Evolutionary conservation across 2,329 filamentous ascomycete species (phyloP).

Genomic region (Aspergillus spinulosporus): DNA sequence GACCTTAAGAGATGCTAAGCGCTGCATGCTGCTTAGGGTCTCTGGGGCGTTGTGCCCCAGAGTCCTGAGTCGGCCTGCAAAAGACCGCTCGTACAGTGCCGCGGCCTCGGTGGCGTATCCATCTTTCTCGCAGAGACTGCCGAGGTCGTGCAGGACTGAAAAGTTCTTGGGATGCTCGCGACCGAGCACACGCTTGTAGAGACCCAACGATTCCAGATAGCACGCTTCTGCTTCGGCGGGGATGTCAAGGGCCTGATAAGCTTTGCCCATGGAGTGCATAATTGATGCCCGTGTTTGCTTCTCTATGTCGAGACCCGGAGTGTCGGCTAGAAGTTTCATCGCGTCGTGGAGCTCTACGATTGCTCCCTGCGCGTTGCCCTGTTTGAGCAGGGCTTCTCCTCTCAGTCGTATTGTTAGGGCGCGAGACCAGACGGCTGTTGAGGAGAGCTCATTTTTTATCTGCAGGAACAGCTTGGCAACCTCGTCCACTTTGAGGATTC

Average conservation of each 20-base stretch:
- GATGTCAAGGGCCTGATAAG: slow-evolving; percentile 28
- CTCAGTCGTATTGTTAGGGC: slow-evolving; percentile 21
- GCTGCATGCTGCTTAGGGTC: slow-evolving; percentile 34
- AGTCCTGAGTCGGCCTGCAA: slow-evolving; percentile 31
- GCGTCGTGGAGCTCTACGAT: slow-evolving; percentile 29
- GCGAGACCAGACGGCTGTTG: slow-evolving; percentile 25
- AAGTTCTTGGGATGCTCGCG: slow-evolving; percentile 34
- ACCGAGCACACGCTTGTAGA: slow-evolving; percentile 30
- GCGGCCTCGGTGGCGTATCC: slow-evolving; percentile 35
- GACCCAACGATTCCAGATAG: slow-evolving; percentile 30
- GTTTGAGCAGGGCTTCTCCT: slow-evolving; percentile 27
- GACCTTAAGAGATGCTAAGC: slow-evolving; percentile 31
- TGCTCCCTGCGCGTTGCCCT: slow-evolving; percentile 25
- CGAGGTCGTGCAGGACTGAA: slow-evolving; percentile 30
- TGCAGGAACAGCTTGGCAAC: slow-evolving; percentile 31
- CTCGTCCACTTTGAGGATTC: slow-evolving; percentile 34
- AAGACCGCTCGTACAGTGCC: slow-evolving; percentile 33
- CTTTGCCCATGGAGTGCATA: slow-evolving; percentile 29
- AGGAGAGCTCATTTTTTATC: slow-evolving; percentile 27
- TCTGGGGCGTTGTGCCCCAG: slow-evolving; percentile 33
- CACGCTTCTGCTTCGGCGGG: slow-evolving; percentile 31
- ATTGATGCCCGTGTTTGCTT: slow-evolving; percentile 27
- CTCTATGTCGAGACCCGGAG: slow-evolving; percentile 28
- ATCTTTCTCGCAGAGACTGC: slow-evolving; percentile 31
- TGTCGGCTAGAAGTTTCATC: slow-evolving; percentile 24